These are phyloP conservation scores for Sordaria brevicollis DNA, from an alignment of 495 filamentous ascomycete genomes.

Conservation along the genomic window DNA sequence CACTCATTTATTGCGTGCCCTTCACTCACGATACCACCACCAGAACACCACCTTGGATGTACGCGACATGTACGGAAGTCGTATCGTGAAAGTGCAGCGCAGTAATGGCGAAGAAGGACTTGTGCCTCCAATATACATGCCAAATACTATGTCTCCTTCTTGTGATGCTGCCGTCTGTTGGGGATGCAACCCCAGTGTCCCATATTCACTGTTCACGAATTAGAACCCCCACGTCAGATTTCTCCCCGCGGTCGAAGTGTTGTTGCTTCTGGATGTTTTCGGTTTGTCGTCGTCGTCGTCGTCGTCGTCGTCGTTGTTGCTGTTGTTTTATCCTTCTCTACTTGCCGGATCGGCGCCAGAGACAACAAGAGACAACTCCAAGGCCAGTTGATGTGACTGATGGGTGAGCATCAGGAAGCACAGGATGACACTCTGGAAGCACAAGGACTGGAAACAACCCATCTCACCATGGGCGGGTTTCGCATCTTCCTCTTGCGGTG, in stretches of 20 bases:
- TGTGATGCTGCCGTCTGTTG: not conserved
- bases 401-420: not conserved
- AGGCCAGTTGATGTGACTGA: not conserved
- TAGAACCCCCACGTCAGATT: not conserved
- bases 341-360: not conserved
- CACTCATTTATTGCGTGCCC: not conserved
- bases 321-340: not conserved
- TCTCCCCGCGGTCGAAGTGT: not conserved
- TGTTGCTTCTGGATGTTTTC: not conserved
- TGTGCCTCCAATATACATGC: not conserved
- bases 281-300: not conserved
- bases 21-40: not conserved
- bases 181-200: not conserved
- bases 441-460: not conserved
- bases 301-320: not conserved
- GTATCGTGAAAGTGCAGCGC: not conserved
- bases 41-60: not conserved
- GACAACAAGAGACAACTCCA: not conserved
- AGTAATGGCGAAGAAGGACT: not conserved
- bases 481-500: not conserved
- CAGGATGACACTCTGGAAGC: not conserved
- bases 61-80: not conserved
- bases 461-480: not conserved
- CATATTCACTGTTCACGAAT: not conserved
- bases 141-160: not conserved